phyloP scores from a whole-genome alignment of 441 rosid species.

The Syzygium syzygioides region DNA sequence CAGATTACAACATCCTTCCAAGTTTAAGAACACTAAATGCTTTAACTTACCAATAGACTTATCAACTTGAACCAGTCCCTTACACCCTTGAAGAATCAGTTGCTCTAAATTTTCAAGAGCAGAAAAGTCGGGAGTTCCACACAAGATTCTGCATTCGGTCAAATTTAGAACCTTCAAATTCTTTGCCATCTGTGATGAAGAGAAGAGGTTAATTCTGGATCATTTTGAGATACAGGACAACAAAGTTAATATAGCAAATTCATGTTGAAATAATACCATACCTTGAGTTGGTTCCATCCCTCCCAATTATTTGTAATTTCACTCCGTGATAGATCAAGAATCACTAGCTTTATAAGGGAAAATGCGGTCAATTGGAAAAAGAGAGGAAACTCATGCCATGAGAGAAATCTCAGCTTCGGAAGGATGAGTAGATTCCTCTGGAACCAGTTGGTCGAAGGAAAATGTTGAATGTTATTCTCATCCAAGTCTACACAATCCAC shows the following conservation, averaged over 20 bases:
- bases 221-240: neutral
- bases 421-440: no score
- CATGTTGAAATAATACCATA: neutral
- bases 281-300: neutral
- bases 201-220: neutral
- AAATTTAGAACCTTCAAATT: neutral
- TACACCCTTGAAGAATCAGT: neutral
- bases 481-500: neutral
- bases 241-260: neutral
- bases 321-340: neutral
- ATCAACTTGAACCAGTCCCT: no score
- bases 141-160: accelerated
- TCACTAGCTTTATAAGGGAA: neutral
- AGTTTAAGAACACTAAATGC: neutral
- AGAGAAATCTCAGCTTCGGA: neutral
- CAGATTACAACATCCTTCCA: accelerated
- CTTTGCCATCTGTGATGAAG: neutral
- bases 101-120: neutral
- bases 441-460: no score
- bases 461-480: accelerated
- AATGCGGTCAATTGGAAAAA: neutral
- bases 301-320: neutral
- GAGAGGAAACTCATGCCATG: neutral
- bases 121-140: neutral
- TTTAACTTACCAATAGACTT: no score